These are phyloP conservation scores for Colletotrichum sp. DNA, from an alignment of 2,329 filamentous ascomycete species.

Conservation along the genomic window DNA sequence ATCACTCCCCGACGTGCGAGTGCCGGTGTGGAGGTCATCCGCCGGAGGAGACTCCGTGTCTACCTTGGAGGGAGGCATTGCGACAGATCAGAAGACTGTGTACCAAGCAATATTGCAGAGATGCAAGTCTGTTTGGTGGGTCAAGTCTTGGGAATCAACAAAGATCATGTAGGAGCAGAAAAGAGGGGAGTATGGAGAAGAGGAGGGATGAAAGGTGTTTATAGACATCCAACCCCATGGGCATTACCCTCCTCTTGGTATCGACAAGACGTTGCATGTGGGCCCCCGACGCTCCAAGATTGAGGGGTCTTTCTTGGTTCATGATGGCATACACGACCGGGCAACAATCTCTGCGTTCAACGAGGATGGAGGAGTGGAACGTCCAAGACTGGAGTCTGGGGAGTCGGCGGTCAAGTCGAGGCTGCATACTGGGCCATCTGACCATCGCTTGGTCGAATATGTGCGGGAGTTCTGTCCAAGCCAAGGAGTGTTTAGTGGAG, in stretches of 20 bases:
- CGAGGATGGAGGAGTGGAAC: slow-evolving; percentile 12
- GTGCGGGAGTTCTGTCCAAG: not conserved
- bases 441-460: not conserved
- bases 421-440: not conserved
- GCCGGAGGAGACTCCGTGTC: slow-evolving; percentile 7
- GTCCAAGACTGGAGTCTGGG: not conserved
- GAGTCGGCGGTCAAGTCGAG: not conserved
- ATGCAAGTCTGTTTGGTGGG: not conserved
- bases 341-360: not conserved
- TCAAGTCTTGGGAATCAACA: not conserved
- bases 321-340: not conserved
- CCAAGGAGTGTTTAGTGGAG: not conserved
- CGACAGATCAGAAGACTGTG: not conserved
- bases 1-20: not conserved
- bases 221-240: not conserved
- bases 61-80: slow-evolving; percentile 5
- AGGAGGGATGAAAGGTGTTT: not conserved
- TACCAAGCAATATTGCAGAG: not conserved
- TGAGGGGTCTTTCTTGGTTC: not conserved
- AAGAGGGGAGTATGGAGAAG: not conserved
- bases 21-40: not conserved
- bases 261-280: not conserved
- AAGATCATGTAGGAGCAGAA: not conserved
- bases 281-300: not conserved
- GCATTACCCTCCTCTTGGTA: not conserved